Conservation (phyloP, 2,329 filamentous ascomycete genomes). For the Mariannaea sp. region DNA sequence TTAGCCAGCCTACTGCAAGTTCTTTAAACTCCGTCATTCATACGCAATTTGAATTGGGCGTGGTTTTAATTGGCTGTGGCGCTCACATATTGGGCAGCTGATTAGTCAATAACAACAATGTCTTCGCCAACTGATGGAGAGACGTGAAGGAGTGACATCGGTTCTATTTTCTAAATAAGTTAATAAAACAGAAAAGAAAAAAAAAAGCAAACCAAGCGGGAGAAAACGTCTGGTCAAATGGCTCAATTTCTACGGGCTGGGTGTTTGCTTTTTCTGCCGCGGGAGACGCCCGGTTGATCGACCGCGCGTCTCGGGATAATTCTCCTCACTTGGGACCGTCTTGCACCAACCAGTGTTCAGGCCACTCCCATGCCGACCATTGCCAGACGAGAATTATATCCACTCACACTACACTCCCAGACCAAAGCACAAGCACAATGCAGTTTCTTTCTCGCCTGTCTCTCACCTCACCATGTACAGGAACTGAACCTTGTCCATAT, state of each 20-base stretch:
- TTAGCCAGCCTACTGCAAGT: too few relatives aligned
- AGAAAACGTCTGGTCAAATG: neutral
- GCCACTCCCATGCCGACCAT: neutral
- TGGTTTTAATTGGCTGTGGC: neutral
- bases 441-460: too few relatives aligned
- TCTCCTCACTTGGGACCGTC: neutral
- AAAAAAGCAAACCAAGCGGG: neutral
- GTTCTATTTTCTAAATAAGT: neutral
- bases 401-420: neutral
- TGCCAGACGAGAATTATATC: neutral
- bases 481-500: neutral
- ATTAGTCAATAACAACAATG: neutral
- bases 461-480: neutral
- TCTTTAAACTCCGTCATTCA: too few relatives aligned
- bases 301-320: slow-evolving; percentile 3
- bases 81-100: neutral
- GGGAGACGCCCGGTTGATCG: slow-evolving; percentile 16
- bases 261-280: slow-evolving; percentile 9
- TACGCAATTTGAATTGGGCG: neutral
- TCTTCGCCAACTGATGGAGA: neutral
- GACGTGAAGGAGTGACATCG: neutral
- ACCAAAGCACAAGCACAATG: neutral
- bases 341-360: neutral
- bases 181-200: neutral
- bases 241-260: neutral